These are phyloP conservation scores for Kodamaea suecica DNA, from an alignment of 1,139 yeast genomes.

Conservation along the genomic window DNA sequence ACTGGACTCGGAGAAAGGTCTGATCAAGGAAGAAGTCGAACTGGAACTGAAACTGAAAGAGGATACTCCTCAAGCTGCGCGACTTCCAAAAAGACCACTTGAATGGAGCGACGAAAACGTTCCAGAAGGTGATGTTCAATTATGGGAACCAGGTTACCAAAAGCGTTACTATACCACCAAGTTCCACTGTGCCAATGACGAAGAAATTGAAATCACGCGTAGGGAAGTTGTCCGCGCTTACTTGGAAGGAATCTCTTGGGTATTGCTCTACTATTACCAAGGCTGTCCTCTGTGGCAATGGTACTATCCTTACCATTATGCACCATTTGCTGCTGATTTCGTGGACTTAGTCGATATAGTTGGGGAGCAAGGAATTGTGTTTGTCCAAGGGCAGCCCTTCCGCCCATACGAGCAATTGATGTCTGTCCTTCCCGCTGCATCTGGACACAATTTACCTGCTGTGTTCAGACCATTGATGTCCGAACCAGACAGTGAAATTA, in stretches of 20 bases:
- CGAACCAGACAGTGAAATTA: constrained; percentile 73
- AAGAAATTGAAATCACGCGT: constrained; percentile 55
- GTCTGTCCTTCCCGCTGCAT: constrained; percentile 97
- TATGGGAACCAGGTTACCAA: constrained; percentile 87
- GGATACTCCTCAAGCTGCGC: background rate
- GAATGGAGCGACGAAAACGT: constrained; percentile 21
- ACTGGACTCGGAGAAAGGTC: background rate
- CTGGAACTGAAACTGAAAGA: background rate
- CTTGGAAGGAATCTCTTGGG: constrained; percentile 97
- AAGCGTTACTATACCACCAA: constrained; percentile 78
- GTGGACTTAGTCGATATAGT: constrained; percentile 44
- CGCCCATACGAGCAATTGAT: constrained; percentile 93
- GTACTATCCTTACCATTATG: constrained; percentile 97
- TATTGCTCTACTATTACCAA: constrained; percentile 85
- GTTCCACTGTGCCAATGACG: constrained; percentile 55
- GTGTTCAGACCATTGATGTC: constrained; percentile 84
- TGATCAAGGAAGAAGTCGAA: background rate
- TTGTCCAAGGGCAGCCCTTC: constrained; percentile 76
- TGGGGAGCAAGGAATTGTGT: constrained; percentile 56
- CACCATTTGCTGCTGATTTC: constrained; percentile 94
- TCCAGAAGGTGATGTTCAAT: constrained; percentile 53
- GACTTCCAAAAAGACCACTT: constrained; percentile 1
- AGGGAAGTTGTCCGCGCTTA: constrained; percentile 67
- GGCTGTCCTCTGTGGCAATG: constrained; percentile 99
- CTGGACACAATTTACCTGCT: constrained; percentile 86